Evolutionary conservation across 495 filamentous ascomycete species (phyloP).

Genomic region (Sphaerosporella brunnea): DNA sequence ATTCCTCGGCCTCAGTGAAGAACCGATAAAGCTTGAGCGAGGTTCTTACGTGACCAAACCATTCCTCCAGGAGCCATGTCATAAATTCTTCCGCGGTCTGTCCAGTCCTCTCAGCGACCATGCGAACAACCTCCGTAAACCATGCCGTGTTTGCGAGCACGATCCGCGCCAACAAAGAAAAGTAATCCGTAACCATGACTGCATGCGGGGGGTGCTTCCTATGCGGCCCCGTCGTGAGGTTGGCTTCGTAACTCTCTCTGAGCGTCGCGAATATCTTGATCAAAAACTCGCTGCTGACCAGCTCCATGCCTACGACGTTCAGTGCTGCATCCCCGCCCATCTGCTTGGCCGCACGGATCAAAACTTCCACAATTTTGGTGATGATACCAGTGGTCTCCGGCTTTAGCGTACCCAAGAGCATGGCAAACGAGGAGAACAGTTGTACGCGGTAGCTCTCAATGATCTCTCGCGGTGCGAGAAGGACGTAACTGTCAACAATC

Average conservation of each 20-base stretch:
- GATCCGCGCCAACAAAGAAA: conserved; percentile 64
- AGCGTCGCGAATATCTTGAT: conserved; percentile 50
- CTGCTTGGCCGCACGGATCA: conserved; percentile 50
- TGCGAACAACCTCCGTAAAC: conserved; percentile 41
- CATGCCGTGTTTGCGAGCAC: conserved; percentile 48
- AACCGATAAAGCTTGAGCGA: not conserved
- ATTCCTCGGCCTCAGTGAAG: conserved; percentile 2
- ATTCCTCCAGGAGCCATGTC: conserved; percentile 63
- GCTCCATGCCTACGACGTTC: conserved; percentile 43
- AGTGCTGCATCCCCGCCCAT: conserved; percentile 51
- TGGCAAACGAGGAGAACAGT: conserved; percentile 31
- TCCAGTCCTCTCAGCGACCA: conserved; percentile 27
- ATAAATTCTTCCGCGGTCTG: conserved; percentile 36
- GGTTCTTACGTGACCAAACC: conserved; percentile 48
- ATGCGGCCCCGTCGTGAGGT: conserved; percentile 61
- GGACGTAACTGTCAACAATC: conserved; percentile 61
- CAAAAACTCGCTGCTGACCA: conserved; percentile 52
- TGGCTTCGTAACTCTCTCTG: conserved; percentile 48
- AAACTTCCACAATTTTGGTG: conserved; percentile 47
- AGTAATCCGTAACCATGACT: conserved; percentile 63
- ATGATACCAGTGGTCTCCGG: conserved; percentile 49
- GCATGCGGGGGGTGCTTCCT: conserved; percentile 41
- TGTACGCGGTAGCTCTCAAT: conserved; percentile 31
- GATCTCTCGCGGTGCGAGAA: conserved; percentile 58
- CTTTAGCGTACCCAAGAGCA: conserved; percentile 41